These are phyloP conservation scores for Microdochium paspali DNA, from an alignment of 2,329 filamentous ascomycete genomes.

Conservation along the genomic window DNA sequence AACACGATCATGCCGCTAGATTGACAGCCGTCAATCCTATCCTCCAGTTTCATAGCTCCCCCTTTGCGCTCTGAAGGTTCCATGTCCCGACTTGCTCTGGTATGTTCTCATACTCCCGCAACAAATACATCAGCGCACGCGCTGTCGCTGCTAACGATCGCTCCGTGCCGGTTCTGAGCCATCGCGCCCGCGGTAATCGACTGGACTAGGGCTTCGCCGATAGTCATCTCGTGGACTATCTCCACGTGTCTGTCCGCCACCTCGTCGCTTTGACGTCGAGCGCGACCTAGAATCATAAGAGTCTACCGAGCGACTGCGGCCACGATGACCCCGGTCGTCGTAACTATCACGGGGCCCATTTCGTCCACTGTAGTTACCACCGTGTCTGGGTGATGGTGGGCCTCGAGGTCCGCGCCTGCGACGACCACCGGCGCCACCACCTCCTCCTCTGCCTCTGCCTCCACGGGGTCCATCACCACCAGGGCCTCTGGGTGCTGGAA, in stretches of 20 bases:
- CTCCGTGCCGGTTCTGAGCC: constrained; percentile 28
- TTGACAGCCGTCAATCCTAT: too few relatives aligned
- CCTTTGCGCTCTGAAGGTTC: too few relatives aligned
- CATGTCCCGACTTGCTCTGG: not conserved
- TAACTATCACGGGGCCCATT: not conserved
- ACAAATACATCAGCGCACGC: not conserved
- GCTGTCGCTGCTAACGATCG: constrained; percentile 15
- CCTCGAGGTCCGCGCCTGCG: constrained; percentile 29
- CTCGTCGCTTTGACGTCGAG: constrained; percentile 20
- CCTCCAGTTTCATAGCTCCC: too few relatives aligned
- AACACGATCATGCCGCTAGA: too few relatives aligned
- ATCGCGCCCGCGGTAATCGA: constrained; percentile 30
- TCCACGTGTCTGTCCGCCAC: constrained; percentile 12
- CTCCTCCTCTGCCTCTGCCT: constrained; percentile 11
- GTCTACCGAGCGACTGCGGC: constrained; percentile 16
- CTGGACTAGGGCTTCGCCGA: constrained; percentile 38
- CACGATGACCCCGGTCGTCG: constrained; percentile 25
- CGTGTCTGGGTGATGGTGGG: constrained; percentile 53
- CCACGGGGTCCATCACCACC: constrained; percentile 5
- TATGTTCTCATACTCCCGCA: not conserved
- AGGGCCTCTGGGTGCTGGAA: constrained; percentile 23
- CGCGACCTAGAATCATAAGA: constrained; percentile 22
- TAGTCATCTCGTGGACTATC: constrained; percentile 21
- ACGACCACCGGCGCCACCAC: constrained; percentile 22
- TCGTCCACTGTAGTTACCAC: not conserved